Percentiles rank a stretch among this genome's conserved stretches.
Conservation (phyloP, 306 rosid species). For the Cicer yamashitae region DNA sequence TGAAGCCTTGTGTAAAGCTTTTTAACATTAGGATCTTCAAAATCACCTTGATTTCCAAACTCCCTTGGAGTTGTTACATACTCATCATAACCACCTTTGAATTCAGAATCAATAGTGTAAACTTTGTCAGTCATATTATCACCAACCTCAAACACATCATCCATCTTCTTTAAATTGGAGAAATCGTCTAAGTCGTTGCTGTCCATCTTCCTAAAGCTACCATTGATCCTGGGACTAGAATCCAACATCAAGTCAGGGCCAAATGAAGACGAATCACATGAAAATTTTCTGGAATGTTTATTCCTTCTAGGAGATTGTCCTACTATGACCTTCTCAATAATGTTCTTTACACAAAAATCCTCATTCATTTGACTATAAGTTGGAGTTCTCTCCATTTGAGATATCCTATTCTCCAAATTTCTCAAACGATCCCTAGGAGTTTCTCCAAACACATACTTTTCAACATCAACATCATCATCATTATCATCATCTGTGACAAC, state of each 20-base stretch:
- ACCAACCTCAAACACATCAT: constrained; percentile 72
- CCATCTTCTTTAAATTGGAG: constrained; percentile 62
- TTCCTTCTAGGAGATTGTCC: constrained; percentile 75
- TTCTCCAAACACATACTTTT: constrained; percentile 89
- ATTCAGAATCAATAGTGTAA: constrained; percentile 83
- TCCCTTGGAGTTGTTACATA: constrained; percentile 60
- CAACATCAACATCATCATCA: constrained; percentile 65
- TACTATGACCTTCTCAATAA: constrained; percentile 78
- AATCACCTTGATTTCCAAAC: constrained; percentile 51
- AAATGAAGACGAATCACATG: constrained; percentile 64
- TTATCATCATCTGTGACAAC: constrained; percentile 52
- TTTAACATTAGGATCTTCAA: constrained; percentile 73
- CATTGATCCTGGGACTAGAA: constrained; percentile 54
- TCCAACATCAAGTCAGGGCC: constrained; percentile 56
- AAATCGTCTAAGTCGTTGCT: constrained; percentile 56
- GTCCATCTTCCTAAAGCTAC: constrained; percentile 69
- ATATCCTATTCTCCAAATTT: constrained; percentile 76
- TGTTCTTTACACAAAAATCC: constrained; percentile 55
- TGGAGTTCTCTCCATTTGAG: constrained; percentile 78
- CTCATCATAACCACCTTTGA: constrained; percentile 63
- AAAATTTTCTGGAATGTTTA: constrained; percentile 63
- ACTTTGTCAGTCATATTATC: constrained; percentile 82
- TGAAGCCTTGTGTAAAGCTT: constrained; percentile 94
- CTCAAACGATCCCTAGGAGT: constrained; percentile 75
- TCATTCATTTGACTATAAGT: constrained; percentile 68